A percentile compares a stretch with the other conserved stretches of the same genome.
These are phyloP conservation scores for Wickerhamiella kurtzmanii DNA, from an alignment of 805 yeast species.

Conservation along the genomic window DNA sequence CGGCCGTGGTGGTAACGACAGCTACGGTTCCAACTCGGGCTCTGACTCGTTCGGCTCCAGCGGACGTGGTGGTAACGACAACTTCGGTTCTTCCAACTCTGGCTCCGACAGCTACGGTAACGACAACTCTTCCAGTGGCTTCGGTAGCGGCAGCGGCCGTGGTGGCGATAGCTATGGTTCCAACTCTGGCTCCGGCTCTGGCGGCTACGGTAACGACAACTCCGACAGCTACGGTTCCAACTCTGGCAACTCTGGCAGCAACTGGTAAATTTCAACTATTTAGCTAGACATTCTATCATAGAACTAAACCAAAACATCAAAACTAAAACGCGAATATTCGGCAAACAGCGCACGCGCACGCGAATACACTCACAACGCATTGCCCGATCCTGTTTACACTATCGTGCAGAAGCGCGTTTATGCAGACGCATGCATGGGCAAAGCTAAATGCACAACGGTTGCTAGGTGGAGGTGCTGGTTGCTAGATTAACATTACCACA, in stretches of 20 bases:
- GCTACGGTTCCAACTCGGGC: constrained; percentile 24
- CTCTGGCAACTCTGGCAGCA: neutral
- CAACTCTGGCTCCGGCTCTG: neutral
- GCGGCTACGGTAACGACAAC: neutral
- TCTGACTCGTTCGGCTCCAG: constrained; percentile 25
- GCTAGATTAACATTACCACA: too few relatives aligned
- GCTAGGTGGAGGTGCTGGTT: neutral
- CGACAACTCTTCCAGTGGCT: neutral
- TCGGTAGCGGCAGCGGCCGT: neutral
- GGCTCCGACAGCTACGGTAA: constrained; percentile 1
- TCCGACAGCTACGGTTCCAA: too few relatives aligned
- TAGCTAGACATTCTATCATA: neutral
- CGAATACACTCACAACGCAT: too few relatives aligned
- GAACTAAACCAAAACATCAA: neutral
- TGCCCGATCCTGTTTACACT: neutral
- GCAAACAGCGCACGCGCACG: too few relatives aligned
- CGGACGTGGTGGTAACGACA: constrained; percentile 28
- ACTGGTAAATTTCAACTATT: neutral
- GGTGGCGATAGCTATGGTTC: neutral
- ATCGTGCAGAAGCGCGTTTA: neutral
- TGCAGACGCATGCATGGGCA: neutral
- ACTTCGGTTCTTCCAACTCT: constrained; percentile 24
- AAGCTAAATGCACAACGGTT: neutral
- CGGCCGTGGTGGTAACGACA: constrained; percentile 19
- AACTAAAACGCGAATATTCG: too few relatives aligned